Evolutionary conservation across 495 filamentous ascomycete genomes (phyloP), one percentile per base, ranked within the genome.

Genomic region (Penicillium goetzii): DNA sequence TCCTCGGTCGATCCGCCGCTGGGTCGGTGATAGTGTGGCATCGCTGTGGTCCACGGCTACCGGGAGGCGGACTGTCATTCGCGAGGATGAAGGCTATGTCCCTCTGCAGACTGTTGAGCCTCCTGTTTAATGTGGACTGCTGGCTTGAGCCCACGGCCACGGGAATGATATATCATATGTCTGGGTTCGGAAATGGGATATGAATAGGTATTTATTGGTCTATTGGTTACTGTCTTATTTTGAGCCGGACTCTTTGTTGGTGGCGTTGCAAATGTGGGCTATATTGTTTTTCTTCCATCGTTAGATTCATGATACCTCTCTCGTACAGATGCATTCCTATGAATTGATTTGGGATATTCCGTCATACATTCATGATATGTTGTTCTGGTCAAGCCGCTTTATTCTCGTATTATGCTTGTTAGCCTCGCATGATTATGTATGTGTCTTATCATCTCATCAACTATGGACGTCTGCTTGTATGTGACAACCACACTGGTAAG

Each of bases 31-130:
- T 38, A 30, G 49, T 25, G 54, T 40, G n/a, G 56, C 63, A 55
- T 61, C 65, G 5, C 23, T 72, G 17, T 76, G 76, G 73, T 74
- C 72, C 4, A 50, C 66, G 11, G 52, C 69, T 21, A 76, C 75
- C 28, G 76, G 76, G 7, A 76, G 63, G 50, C 58, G 61, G 57
- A 47, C 66, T 8, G 59, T 58, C 17, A 51, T 56, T 26, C 59
- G 62, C 21, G 65, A 70, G n/a, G 78, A 81, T 47, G 76, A 78
- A 12, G 76, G 77, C 12, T 82, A 82, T 58, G 76, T 82, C 23
- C 80, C 78, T 26, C 66, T 82, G 2, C 78, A 78, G 66, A 80
- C 74, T 10, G 76, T 82, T 25, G 80, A 82, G 52, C 68, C 76
- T 23, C 64, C 68, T 62, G 75, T 74, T 54, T 78, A 41, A 66